Evolutionary conservation across 2,329 filamentous ascomycete genomes (phyloP).

Genomic region (Exophiala spinifera): DNA sequence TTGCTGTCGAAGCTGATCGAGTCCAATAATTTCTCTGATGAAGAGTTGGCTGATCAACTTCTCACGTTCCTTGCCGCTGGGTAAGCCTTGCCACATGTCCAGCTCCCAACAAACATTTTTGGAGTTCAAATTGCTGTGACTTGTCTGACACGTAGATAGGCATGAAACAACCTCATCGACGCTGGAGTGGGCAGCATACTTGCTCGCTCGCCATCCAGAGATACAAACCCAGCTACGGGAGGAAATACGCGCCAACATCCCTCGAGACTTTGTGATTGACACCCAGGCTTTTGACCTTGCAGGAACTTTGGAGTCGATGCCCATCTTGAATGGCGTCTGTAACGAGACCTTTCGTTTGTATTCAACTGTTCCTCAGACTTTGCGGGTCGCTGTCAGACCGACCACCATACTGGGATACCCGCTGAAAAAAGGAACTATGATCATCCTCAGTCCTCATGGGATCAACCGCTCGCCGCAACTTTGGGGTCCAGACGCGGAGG

Average conservation of each 20-base stretch:
- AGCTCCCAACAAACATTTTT: background rate
- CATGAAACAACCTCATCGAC: slow-evolving; percentile 77
- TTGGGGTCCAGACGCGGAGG: slow-evolving; percentile 33
- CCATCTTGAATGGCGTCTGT: slow-evolving; percentile 50
- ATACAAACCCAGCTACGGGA: slow-evolving; percentile 64
- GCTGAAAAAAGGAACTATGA: slow-evolving; percentile 43
- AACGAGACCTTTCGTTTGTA: slow-evolving; percentile 40
- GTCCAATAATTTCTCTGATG: slow-evolving; percentile 70
- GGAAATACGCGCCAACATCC: slow-evolving; percentile 63
- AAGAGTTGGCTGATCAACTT: slow-evolving; percentile 76
- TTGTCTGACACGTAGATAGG: slow-evolving; percentile 31
- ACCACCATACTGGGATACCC: slow-evolving; percentile 46
- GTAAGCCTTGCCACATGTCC: slow-evolving; percentile 3
- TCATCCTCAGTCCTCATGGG: slow-evolving; percentile 42
- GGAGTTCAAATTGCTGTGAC: background rate
- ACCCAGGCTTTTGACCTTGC: slow-evolving; percentile 1
- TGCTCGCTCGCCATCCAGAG: slow-evolving; percentile 63
- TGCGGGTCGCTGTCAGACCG: slow-evolving; percentile 39
- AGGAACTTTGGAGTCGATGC: slow-evolving; percentile 63
- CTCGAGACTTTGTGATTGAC: slow-evolving; percentile 38
- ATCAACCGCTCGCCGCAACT: slow-evolving; percentile 29
- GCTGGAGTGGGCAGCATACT: slow-evolving; percentile 71
- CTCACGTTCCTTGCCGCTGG: slow-evolving; percentile 82
- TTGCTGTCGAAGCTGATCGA: slow-evolving; percentile 54
- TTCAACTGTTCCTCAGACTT: slow-evolving; percentile 38